Conservation (phyloP, 140 eudicot species). For the Anethum foeniculum region DNA sequence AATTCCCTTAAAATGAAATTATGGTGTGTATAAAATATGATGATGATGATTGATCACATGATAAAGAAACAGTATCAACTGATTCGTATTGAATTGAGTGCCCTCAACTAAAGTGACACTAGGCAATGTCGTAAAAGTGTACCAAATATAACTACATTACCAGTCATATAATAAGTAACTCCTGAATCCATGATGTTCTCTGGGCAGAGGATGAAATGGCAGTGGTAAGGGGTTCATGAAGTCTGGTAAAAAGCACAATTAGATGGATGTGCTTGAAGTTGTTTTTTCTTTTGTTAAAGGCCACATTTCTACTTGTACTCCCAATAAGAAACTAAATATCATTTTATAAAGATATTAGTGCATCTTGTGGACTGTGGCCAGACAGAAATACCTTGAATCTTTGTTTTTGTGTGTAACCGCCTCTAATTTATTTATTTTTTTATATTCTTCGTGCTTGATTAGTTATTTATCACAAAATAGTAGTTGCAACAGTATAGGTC, state of each 20-base stretch:
- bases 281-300: neutral
- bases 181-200: neutral
- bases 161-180: neutral
- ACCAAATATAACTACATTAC: neutral
- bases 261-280: neutral
- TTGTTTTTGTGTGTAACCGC: neutral
- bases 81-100: neutral
- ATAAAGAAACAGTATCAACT: neutral
- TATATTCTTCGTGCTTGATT: neutral
- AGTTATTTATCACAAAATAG: neutral
- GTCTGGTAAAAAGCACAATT: neutral
- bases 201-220: neutral
- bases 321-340: neutral
- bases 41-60: neutral
- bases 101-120: neutral
- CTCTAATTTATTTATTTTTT: no score
- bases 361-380: neutral
- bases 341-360: neutral
- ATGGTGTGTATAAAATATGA: neutral
- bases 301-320: neutral
- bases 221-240: neutral
- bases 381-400: neutral
- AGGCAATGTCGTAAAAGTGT: neutral
- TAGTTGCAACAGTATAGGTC: neutral
- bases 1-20: neutral